phyloP scores from a whole-genome alignment of 106 monocot genomes.

The Dendrobium huoshanense region DNA sequence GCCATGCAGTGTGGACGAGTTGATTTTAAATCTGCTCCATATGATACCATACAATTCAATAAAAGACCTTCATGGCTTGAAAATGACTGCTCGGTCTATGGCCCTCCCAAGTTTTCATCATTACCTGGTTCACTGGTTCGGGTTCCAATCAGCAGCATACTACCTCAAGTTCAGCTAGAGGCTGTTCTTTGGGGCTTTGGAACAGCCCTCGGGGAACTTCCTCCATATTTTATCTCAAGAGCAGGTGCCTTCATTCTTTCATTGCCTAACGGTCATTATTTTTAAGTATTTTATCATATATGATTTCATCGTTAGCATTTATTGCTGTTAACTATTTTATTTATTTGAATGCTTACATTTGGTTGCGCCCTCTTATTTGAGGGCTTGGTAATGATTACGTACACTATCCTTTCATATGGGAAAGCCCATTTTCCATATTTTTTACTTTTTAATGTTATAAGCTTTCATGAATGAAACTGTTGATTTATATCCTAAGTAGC shows the following conservation, averaged over 20 bases:
- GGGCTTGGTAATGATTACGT: background rate
- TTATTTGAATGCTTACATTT: background rate
- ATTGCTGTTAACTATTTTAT: background rate
- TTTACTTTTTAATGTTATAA: background rate
- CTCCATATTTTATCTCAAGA: conserved; percentile 96
- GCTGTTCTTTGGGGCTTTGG: conserved; percentile 95
- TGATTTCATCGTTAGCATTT: background rate
- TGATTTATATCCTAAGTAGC: background rate
- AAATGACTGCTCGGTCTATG: conserved; percentile 80
- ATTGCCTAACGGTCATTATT: background rate
- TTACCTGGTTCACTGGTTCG: conserved; percentile 42
- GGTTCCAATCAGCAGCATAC: conserved; percentile 68
- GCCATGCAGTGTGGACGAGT: conserved; percentile 73
- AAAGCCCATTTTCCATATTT: background rate
- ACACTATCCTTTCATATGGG: background rate
- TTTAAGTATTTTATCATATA: background rate
- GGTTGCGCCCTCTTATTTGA: background rate
- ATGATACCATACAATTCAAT: conserved; percentile 88
- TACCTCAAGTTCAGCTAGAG: conserved; percentile 80
- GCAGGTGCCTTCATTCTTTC: conserved; percentile 47
- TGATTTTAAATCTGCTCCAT: conserved; percentile 84
- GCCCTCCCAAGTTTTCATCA: conserved; percentile 55
- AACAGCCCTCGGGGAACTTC: conserved; percentile 97
- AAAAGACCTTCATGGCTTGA: conserved; percentile 83
- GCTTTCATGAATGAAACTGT: background rate